Evolutionary conservation across 2,329 filamentous ascomycete genomes (phyloP).

Genomic region (Pyrenophora tritici-repentis): DNA sequence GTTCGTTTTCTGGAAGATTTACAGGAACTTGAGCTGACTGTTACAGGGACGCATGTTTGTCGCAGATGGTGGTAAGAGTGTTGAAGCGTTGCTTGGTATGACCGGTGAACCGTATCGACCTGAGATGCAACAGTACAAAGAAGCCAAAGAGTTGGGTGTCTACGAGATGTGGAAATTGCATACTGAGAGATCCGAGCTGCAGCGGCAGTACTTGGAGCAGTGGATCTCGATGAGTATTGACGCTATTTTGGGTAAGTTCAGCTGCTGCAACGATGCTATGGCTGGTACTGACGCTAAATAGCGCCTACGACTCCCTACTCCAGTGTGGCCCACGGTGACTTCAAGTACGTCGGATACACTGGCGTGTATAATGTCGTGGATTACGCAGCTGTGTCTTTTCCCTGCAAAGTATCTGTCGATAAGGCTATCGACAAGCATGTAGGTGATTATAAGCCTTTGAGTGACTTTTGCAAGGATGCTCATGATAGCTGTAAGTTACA

Average conservation of each 20-base stretch:
- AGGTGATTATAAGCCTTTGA: constrained; percentile 34
- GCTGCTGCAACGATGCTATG: neutral
- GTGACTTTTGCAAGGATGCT: constrained; percentile 48
- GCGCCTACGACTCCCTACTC: constrained; percentile 54
- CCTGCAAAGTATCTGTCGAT: constrained; percentile 48
- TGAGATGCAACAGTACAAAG: constrained; percentile 54
- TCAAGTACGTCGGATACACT: constrained; percentile 54
- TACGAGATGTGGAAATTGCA: constrained; percentile 58
- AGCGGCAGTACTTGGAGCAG: constrained; percentile 52
- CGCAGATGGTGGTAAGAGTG: constrained; percentile 57
- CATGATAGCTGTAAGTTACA: constrained; percentile 49
- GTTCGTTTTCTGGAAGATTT: constrained; percentile 31
- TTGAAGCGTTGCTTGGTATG: constrained; percentile 48
- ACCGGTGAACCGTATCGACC: constrained; percentile 54
- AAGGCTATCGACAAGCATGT: constrained; percentile 44
- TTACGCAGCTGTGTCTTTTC: constrained; percentile 54
- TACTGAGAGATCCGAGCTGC: constrained; percentile 51
- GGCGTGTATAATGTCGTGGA: constrained; percentile 57
- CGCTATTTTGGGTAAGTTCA: constrained; percentile 48
- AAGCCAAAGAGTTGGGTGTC: constrained; percentile 52
- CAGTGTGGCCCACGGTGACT: constrained; percentile 49
- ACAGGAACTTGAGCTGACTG: constrained; percentile 1
- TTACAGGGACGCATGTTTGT: constrained; percentile 52
- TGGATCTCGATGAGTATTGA: constrained; percentile 52
- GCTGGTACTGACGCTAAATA: constrained; percentile 18